These are phyloP conservation scores for Zoysia pacifica DNA, from an alignment of 176 grass and related monocot genomes.

Conservation along the genomic window DNA sequence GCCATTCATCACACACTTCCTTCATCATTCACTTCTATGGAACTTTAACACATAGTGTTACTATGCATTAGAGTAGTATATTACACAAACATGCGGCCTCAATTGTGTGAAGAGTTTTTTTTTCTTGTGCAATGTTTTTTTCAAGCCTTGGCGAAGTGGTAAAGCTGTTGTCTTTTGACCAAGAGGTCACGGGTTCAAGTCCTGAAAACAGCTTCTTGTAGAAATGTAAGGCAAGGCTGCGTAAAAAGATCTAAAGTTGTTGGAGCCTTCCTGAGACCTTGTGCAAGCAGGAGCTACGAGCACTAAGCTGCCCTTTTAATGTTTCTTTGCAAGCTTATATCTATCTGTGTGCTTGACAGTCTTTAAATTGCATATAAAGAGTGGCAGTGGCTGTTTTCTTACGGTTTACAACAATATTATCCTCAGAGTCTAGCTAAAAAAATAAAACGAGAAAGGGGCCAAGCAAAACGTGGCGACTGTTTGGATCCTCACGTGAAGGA, in stretches of 20 bases:
- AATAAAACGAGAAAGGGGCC: conserved; percentile 76
- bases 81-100: neutral
- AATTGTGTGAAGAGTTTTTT: conserved; percentile 10
- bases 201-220: no score
- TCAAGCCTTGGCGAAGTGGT: no score
- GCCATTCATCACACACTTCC: neutral
- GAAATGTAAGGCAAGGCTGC: no score
- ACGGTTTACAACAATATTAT: conserved; percentile 28
- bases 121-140: neutral
- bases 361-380: neutral
- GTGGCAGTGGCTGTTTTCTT: neutral
- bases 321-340: conserved; percentile 6
- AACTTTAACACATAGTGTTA: conserved; percentile 3
- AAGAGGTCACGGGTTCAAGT: no score
- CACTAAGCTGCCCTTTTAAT: no score
- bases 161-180: no score
- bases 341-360: neutral
- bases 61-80: neutral
- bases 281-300: no score
- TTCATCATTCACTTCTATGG: conserved; percentile 22
- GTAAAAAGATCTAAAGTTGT: no score
- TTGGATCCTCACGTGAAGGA: conserved; percentile 73
- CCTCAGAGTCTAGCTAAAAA: conserved; percentile 89
- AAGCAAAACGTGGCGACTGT: conserved; percentile 82
- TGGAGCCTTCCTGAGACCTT: no score